Evolutionary conservation across 1,284 basidiomycete species (phyloP), one percentile per base, ranked within the genome.

Genomic region (Ustilago esculenta): DNA sequence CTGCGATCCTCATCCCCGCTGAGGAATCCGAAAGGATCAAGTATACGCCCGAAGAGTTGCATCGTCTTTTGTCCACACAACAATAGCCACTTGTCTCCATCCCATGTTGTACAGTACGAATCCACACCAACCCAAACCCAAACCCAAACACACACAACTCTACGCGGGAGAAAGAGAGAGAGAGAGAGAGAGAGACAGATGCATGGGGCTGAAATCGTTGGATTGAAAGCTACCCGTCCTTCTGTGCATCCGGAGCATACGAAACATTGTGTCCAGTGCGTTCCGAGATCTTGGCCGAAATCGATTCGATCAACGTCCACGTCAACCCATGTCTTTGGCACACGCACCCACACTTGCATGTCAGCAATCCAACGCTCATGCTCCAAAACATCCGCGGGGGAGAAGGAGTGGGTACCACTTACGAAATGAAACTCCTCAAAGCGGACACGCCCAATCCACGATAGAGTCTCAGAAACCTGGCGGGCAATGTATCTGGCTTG

Each of bases 1-100:
- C 92, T 23, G 94, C 92, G 10, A 94, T 94, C 2, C 82, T 97
- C 14, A 85, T 95, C 36, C 93, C 93, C 2, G 27, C 48, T 1
- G 52, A 61, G 39, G 48, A 47, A 1, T 47, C 40, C 3, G 27
- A 40, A 0, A 61, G 25, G n/a, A 48, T 46, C 12, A 34, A 51
- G 10, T 61, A 49, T 25, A 52, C 69, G 0, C 63, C 69, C 9
- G 24, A 67, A 10, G 37, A 53, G 21, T 27, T 72, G 36, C 52
- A 64, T 24, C 23, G 49, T 3, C 21, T 63, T 25, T 46, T 69
- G 4, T 33, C 43, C 8, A 55, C 55, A 7, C 37, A 52, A n/a
- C 18, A 34, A 32, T 32, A 42, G 27, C 12, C 6, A 29, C 12
- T 29, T 12, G 7, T 12, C 27, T 29, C n/a, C n/a, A n/a, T n/a